Percentiles rank a stretch among this genome's conserved stretches.
Evolutionary conservation across 2,329 filamentous ascomycete genomes (phyloP).

Genomic region (Aspergillus quadricinctus): DNA sequence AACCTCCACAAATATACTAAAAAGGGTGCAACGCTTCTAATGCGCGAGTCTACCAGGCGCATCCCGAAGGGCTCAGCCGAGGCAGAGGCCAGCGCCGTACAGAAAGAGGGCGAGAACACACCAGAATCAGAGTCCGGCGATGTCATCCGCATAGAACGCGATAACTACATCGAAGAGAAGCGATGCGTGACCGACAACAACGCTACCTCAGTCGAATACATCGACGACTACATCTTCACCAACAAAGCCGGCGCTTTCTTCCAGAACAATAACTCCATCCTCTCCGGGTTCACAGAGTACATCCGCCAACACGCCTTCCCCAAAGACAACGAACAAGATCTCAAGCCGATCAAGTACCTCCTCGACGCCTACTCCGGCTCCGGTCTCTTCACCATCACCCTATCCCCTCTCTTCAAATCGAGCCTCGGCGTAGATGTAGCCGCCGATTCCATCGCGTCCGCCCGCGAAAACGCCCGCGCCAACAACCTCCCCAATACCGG

Average conservation of each 20-base stretch:
- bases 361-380: conserved; percentile 98
- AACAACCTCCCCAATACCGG: conserved; percentile 73
- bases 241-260: conserved; percentile 95
- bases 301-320: conserved; percentile 75
- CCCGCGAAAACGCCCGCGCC: conserved; percentile 69
- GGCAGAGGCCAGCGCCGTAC: conserved; percentile 15
- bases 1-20: conserved; percentile 67
- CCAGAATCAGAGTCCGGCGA: conserved; percentile 36
- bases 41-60: conserved; percentile 79
- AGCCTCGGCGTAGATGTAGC: conserved; percentile 90
- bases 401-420: conserved; percentile 73
- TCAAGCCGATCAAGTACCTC: conserved; percentile 67
- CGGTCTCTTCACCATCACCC: conserved; percentile 92
- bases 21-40: conserved; percentile 76
- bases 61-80: conserved; percentile 26
- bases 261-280: conserved; percentile 99
- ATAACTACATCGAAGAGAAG: conserved; percentile 69
- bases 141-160: conserved; percentile 53
- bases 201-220: conserved; percentile 77
- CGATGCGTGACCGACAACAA: conserved; percentile 85
- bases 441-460: conserved; percentile 69
- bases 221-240: conserved; percentile 77
- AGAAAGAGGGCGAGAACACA: conserved; percentile 19
- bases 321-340: conserved; percentile 25
- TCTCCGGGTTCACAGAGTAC: conserved; percentile 79